Evolutionary conservation across 495 filamentous ascomycete species (phyloP), one percentile per base, ranked within the genome.

Genomic region (Aspergillus ellipticus): DNA sequence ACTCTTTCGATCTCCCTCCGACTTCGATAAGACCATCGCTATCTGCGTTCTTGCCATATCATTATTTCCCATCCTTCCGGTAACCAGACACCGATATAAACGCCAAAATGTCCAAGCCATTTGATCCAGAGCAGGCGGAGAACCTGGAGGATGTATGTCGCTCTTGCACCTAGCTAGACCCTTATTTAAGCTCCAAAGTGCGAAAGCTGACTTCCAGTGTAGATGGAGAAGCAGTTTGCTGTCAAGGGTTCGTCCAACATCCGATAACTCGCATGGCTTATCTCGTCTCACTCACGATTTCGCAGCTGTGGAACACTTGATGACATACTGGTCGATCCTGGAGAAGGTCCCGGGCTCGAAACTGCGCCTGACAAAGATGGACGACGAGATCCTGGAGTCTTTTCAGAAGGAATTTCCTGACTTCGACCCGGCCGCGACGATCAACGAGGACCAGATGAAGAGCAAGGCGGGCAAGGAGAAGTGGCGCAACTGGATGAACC

Each of bases 211-310:
- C 61, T 41, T 53, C 54, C 51, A 10, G 24, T 46, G 49, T 56
- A 98, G 90, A 96, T 98, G 68, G 94, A 99, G 82, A 97, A 96
- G 80, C 95, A 97, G 73, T 99, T 99, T 64, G 94, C 95, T 31
- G 94, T 99, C 62, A 97, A 97, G 80, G 89, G 89, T 90, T 65
- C 20, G 77, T 66, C 29, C 29, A 29, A n/a, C 3, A 19, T 42
- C 46, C 19, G 7, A 42, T 21, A n/a, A 16, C 15, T 50, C 17
- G n/a, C 22, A 51, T 50, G 16, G n/a, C n/a, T n/a, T n/a, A 29
- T 41, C 46, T 19, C 35, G 13, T 33, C 19, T 50, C 49, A 52
- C 62, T 71, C 31, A 71, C 61, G 24, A 33, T 24, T 35, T 22
- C 28, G 11, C 61, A 93, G 90, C 85, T 45, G 95, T 99, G 11